phyloP scores from a whole-genome alignment of 2,329 filamentous ascomycete genomes.

The Trichoderma sp. region DNA sequence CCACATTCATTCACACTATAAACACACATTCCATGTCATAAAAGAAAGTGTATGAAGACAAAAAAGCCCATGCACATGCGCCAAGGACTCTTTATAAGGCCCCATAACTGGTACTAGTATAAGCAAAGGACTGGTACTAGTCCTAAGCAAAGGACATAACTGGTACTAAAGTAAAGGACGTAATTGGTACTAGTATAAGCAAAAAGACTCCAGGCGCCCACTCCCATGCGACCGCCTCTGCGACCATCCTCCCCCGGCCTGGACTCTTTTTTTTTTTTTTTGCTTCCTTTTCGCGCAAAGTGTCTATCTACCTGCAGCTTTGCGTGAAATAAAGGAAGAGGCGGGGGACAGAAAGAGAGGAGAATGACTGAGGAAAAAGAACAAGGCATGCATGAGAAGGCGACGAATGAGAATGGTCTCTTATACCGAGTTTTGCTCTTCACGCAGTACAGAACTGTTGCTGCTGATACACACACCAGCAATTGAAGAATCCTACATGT shows the following conservation, averaged over 20 bases:
- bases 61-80: not conserved
- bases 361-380: not conserved
- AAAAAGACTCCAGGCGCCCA: not conserved
- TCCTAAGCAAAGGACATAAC: not conserved
- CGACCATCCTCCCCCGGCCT: not conserved
- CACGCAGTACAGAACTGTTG: not conserved
- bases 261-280: not conserved
- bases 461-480: not conserved
- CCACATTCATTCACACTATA: not conserved
- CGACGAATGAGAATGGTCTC: not conserved
- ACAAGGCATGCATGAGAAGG: not conserved
- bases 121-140: not conserved
- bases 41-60: too few relatives aligned
- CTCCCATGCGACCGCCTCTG: slow-evolving; percentile 13
- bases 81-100: not conserved
- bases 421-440: slow-evolving; percentile 5
- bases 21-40: not conserved
- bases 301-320: slow-evolving; percentile 5
- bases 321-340: not conserved
- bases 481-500: not conserved
- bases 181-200: not conserved
- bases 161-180: too few relatives aligned
- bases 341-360: not conserved
- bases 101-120: not conserved
- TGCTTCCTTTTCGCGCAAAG: not conserved